phyloP scores from a whole-genome alignment of 1,139 yeast species.

The Yamadazyma conglobata region DNA sequence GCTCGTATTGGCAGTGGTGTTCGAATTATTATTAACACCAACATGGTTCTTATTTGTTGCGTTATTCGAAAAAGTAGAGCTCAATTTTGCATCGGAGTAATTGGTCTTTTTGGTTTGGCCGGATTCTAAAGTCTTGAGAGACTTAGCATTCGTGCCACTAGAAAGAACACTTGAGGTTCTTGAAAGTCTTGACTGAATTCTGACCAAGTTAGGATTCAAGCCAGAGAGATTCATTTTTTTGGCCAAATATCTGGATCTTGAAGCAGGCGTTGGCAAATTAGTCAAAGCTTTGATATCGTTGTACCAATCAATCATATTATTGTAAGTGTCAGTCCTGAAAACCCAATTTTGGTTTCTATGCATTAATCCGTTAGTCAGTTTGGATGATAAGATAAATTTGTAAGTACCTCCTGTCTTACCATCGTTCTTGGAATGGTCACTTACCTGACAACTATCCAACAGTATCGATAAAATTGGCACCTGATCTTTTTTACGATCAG shows the following conservation, averaged over 20 bases:
- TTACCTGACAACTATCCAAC: slow-evolving; percentile 74
- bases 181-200: slow-evolving; percentile 18
- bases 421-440: slow-evolving; percentile 77
- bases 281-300: slow-evolving; percentile 69
- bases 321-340: slow-evolving; percentile 78
- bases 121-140: slow-evolving; percentile 25
- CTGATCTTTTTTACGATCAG: slow-evolving; percentile 79
- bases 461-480: slow-evolving; percentile 86
- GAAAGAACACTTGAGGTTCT: slow-evolving; percentile 30
- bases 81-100: slow-evolving; percentile 11
- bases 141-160: slow-evolving; percentile 18
- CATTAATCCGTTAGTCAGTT: slow-evolving; percentile 58
- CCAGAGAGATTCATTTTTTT: slow-evolving; percentile 17
- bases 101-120: slow-evolving; percentile 12
- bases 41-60: not conserved
- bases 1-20: slow-evolving; percentile 22
- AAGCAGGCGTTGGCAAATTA: slow-evolving; percentile 50
- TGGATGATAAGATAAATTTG: slow-evolving; percentile 78
- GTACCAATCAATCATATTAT: slow-evolving; percentile 81
- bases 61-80: slow-evolving; percentile 6
- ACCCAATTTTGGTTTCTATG: slow-evolving; percentile 91
- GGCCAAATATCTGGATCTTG: slow-evolving; percentile 35
- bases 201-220: slow-evolving; percentile 15
- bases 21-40: slow-evolving; percentile 20
- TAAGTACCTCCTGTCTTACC: slow-evolving; percentile 56